Evolutionary conservation across 73 alveolate genomes (phyloP).

Genomic region (Diophrys sp.): DNA sequence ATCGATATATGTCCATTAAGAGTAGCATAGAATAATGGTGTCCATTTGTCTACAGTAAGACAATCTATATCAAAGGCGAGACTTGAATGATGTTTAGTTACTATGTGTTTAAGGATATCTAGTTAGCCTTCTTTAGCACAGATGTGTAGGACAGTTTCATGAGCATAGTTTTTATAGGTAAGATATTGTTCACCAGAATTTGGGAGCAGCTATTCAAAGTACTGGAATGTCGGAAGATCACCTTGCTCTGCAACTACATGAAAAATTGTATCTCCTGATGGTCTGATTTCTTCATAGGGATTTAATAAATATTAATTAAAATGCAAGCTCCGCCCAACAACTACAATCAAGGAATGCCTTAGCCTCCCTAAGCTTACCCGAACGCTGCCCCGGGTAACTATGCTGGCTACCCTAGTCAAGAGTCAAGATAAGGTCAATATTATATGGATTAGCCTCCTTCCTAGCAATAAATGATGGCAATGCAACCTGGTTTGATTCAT

Average conservation of each 20-base stretch:
- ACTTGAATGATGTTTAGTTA: conserved; percentile 2
- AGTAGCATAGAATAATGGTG: conserved; percentile 49
- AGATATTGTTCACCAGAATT: conserved; percentile 11
- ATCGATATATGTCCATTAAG: conserved; percentile 28
- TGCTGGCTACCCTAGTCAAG: no score
- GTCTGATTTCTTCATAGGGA: conserved; percentile 14
- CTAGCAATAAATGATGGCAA: no score
- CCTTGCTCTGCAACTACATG: conserved; percentile 21
- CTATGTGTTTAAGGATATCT: conserved; percentile 7
- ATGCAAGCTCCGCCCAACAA: not conserved
- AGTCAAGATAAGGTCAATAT: no score
- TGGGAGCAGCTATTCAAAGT: not conserved
- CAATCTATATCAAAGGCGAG: conserved; percentile 37
- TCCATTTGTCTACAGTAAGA: conserved; percentile 43
- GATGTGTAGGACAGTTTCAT: conserved; percentile 32
- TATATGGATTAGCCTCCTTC: no score
- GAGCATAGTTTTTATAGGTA: conserved; percentile 2
- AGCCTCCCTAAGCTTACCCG: no score
- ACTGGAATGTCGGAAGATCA: not conserved
- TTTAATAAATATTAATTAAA: not conserved
- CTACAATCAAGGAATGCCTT: no score
- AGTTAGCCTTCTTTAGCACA: conserved; percentile 58
- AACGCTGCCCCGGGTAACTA: no score
- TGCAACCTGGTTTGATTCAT: no score
- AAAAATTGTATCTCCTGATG: conserved; percentile 5